A percentile compares a stretch with the other conserved stretches of the same genome.
These are phyloP conservation scores for Biscogniauxia mediterranea DNA, from an alignment of 2,329 filamentous ascomycete species.

Conservation along the genomic window DNA sequence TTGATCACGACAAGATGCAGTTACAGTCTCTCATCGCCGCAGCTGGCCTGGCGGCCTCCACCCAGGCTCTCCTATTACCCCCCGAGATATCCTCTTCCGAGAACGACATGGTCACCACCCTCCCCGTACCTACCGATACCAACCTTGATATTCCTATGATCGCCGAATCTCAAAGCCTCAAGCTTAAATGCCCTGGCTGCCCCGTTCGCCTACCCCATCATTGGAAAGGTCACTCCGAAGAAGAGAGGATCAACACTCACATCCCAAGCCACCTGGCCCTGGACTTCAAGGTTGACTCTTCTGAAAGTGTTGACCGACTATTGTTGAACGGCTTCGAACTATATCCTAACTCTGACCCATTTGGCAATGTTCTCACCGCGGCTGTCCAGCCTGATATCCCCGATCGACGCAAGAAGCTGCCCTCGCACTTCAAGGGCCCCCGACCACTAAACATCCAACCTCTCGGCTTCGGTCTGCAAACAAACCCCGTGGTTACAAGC, in stretches of 20 bases:
- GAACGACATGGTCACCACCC: slow-evolving; percentile 26
- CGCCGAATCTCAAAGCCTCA: slow-evolving; percentile 24
- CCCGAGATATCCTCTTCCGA: slow-evolving; percentile 27
- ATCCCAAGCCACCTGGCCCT: slow-evolving; percentile 49
- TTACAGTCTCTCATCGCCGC: slow-evolving; percentile 34
- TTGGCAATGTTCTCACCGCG: slow-evolving; percentile 44
- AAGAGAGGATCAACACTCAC: slow-evolving; percentile 17
- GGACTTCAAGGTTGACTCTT: slow-evolving; percentile 52
- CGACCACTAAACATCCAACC: slow-evolving; percentile 30
- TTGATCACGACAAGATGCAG: slow-evolving; percentile 30
- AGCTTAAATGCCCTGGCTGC: slow-evolving; percentile 33
- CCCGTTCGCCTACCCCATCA: slow-evolving; percentile 17
- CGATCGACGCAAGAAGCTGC: slow-evolving; percentile 21
- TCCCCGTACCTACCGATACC: slow-evolving; percentile 27
- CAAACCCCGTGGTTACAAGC: slow-evolving; percentile 44
- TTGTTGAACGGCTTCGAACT: slow-evolving; percentile 60
- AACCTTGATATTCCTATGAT: slow-evolving; percentile 14
- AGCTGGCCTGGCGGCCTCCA: slow-evolving; percentile 34
- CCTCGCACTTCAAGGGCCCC: slow-evolving; percentile 34
- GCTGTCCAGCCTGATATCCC: slow-evolving; percentile 40
- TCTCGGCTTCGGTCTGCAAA: slow-evolving; percentile 50
- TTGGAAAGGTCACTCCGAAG: slow-evolving; percentile 9
- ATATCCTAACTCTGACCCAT: slow-evolving; percentile 52
- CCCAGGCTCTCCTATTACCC: slow-evolving; percentile 33
- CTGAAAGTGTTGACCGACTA: slow-evolving; percentile 44